Evolutionary conservation across 2,329 filamentous ascomycete genomes (phyloP).

Genomic region (Penicillium sp.): DNA sequence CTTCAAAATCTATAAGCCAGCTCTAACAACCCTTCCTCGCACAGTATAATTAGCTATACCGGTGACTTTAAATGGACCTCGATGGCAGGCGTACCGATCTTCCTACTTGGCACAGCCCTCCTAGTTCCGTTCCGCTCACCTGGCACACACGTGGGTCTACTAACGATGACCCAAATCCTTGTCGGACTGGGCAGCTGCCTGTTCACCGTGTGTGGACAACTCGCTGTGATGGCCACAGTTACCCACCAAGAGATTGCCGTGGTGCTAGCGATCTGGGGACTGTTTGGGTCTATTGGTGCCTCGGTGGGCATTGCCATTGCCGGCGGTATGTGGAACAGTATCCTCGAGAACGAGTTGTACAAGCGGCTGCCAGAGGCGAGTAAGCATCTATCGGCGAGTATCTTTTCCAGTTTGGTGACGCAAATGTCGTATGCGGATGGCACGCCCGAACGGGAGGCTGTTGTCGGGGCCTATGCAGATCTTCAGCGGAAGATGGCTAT

Average conservation of each 20-base stretch:
- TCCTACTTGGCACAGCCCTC: constrained; percentile 7
- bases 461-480: constrained; percentile 49
- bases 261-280: constrained; percentile 7
- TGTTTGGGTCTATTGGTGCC: constrained; percentile 9
- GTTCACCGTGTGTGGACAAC: constrained; percentile 4
- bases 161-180: constrained; percentile 10
- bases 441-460: constrained; percentile 43
- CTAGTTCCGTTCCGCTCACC: constrained; percentile 8
- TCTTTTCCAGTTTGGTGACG: constrained; percentile 10
- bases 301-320: constrained; percentile 8
- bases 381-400: constrained; percentile 6
- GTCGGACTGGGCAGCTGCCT: constrained; percentile 9
- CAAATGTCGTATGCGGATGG: constrained; percentile 40
- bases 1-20: neutral
- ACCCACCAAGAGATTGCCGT: constrained; percentile 11
- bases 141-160: constrained; percentile 5
- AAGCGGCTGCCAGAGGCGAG: constrained; percentile 4
- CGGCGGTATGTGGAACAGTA: constrained; percentile 13
- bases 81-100: constrained; percentile 9
- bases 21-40: neutral
- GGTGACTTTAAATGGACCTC: constrained; percentile 13
- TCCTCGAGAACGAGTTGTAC: neutral
- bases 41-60: constrained; percentile 6
- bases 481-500: constrained; percentile 48
- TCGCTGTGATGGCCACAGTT: constrained; percentile 11